Base-by-base conservation (phyloP, 2,329 filamentous ascomycete genomes). In the Pyrenophora graminea region DNA sequence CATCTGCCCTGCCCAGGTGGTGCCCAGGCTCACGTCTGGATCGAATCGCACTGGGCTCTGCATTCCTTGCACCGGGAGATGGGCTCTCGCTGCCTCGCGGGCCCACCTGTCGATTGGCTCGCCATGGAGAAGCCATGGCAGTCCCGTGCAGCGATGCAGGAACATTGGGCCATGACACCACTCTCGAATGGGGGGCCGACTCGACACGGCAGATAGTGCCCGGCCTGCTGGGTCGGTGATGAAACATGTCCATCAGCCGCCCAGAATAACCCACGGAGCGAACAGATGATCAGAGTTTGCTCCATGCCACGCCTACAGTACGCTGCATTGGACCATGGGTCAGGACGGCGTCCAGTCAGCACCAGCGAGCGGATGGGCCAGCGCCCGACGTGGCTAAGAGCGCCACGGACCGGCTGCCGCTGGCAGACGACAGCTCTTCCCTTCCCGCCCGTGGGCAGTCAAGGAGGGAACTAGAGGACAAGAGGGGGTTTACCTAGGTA, bases 91-190 rank as follows among this genome's bases (percentile, higher is more conserved):
- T 58, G 55, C 42, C 55, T 49, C 59, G 57, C 58, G 44, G 47
- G 53, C 47, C 44, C 34, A 56, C 17, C 19, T 48, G 49, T 51
- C 53, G 62, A 71, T 71, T 73, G 69, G 69, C 62, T 63, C 45
- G 59, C 34, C 54, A 55, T 57, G 27, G 50, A 59, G 53, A 64
- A 60, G 58, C 15, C 68, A 68, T 65, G 62, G 67, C 69, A 58
- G 61, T 66, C 65, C 68, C 63, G 67, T 72, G 70, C 69, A 69
- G 66, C 68, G 63, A 74, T 67, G 71, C 71, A 74, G 71, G 71
- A 74, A 74, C 71, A 73, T 72, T 68, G 70, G 70, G 62, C 67
- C 68, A 70, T 67, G 64, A 67, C 66, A 66, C 68, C 61, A 60
- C 65, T 60, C 66, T 70, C 63, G 50, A 68, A 62, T 55, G 57